Conservation (phyloP, 2,329 filamentous ascomycete genomes). For the Penicillium italicum region DNA sequence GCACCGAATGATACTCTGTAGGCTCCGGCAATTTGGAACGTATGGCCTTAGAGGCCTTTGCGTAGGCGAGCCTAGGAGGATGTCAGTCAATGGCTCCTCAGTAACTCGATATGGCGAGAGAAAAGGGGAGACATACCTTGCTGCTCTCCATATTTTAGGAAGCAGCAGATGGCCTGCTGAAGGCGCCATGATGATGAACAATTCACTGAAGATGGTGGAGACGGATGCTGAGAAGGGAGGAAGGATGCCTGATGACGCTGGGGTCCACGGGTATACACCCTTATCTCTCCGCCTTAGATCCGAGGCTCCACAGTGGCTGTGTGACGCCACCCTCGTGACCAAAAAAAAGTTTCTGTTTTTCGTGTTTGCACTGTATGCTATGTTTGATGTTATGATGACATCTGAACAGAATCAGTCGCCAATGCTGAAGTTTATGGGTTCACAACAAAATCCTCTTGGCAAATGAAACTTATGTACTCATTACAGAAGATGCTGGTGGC, state of each 20-base stretch:
- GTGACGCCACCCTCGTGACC: conserved; percentile 21
- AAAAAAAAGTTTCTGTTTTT: not conserved
- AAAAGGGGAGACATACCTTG: conserved; percentile 38
- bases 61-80: conserved; percentile 44
- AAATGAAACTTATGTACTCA: not conserved
- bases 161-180: conserved; percentile 50
- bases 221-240: conserved; percentile 12
- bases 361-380: not conserved
- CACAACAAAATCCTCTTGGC: not conserved
- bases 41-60: conserved; percentile 45
- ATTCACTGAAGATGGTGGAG: conserved; percentile 9
- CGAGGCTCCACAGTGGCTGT: conserved; percentile 15
- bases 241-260: conserved; percentile 29
- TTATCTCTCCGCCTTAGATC: conserved; percentile 21
- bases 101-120: not conserved
- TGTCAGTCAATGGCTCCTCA: conserved; percentile 24
- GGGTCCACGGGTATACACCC: conserved; percentile 5
- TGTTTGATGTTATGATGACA: not conserved
- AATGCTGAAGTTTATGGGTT: not conserved
- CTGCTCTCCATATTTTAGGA: conserved; percentile 48
- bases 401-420: too few relatives aligned
- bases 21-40: conserved; percentile 43
- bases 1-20: conserved; percentile 39
- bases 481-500: not conserved
- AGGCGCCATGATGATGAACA: conserved; percentile 44